These are phyloP conservation scores for Cystobasidium ongulense DNA, from an alignment of 768 basidiomycete genomes.

Conservation along the genomic window DNA sequence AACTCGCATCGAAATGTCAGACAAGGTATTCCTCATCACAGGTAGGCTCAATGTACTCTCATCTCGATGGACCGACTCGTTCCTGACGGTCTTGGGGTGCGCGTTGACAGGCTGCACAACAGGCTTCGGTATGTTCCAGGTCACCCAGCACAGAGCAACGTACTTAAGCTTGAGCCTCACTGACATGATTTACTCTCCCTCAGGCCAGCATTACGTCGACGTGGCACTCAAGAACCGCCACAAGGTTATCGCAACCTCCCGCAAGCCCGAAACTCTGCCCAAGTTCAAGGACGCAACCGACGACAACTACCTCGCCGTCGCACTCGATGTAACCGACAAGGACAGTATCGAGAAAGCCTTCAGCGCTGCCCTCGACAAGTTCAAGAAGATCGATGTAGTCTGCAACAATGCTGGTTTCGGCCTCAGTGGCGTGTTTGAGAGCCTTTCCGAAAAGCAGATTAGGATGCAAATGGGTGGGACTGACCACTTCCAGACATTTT, in stretches of 20 bases:
- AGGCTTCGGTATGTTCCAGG: not conserved
- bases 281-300: slow-evolving; percentile 37
- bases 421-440: slow-evolving; percentile 34
- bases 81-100: not conserved
- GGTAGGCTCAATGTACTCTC: not conserved
- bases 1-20: not conserved
- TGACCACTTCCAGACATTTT: not conserved
- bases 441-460: slow-evolving; percentile 32
- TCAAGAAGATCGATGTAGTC: slow-evolving; percentile 43
- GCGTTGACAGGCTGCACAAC: not conserved
- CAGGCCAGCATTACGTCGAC: not conserved
- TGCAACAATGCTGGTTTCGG: slow-evolving; percentile 37
- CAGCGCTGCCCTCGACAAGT: slow-evolving; percentile 36
- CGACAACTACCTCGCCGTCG: slow-evolving; percentile 39
- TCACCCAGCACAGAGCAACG: not conserved
- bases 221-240: slow-evolving; percentile 12
- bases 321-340: slow-evolving; percentile 41
- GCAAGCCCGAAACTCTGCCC: slow-evolving; percentile 23
- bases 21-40: slow-evolving; percentile 13
- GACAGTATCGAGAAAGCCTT: slow-evolving; percentile 41
- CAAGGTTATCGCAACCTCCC: slow-evolving; percentile 23
- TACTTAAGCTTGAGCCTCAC: not conserved
- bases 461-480: slow-evolving; percentile 32
- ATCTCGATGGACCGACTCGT: not conserved
- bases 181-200: not conserved